Percentiles rank a stretch among this genome's conserved stretches.
Conservation (phyloP, 2,329 filamentous ascomycete species). For the Epichloe uncinata region DNA sequence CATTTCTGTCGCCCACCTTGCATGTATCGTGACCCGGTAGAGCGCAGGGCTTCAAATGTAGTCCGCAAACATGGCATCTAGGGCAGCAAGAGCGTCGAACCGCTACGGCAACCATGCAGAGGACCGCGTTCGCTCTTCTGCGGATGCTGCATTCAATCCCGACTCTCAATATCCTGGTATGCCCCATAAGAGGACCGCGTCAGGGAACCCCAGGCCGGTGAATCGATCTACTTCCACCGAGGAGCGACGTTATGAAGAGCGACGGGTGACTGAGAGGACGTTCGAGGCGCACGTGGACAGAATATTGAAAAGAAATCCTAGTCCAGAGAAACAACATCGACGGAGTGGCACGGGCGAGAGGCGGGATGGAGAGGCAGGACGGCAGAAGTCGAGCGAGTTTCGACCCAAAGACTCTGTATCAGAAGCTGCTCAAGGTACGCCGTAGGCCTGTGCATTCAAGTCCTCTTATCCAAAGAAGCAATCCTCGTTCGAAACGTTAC, state of each 20-base stretch:
- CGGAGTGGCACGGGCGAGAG: conserved; percentile 26
- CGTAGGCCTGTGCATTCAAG: neutral
- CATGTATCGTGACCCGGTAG: neutral
- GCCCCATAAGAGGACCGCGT: conserved; percentile 44
- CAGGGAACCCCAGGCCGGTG: conserved; percentile 39
- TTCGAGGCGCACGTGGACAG: conserved; percentile 51
- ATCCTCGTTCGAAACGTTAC: neutral
- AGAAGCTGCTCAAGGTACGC: conserved; percentile 37
- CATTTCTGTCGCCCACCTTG: neutral
- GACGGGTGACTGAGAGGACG: conserved; percentile 40
- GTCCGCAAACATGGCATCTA: conserved; percentile 28
- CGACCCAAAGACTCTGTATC: conserved; percentile 30
- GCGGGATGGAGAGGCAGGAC: conserved; percentile 23
- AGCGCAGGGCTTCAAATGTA: conserved; percentile 20
- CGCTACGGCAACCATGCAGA: conserved; percentile 30
- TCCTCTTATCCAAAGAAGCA: neutral
- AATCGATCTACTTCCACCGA: conserved; percentile 27
- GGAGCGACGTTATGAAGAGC: conserved; percentile 33
- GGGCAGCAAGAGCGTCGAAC: conserved; percentile 27
- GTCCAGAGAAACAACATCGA: conserved; percentile 41
- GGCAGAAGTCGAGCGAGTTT: conserved; percentile 30
- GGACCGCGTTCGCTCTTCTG: conserved; percentile 22
- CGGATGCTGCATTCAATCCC: conserved; percentile 18
- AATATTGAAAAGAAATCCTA: conserved; percentile 43
- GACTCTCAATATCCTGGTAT: conserved; percentile 24